Percentiles rank a stretch among this genome's conserved stretches.
Conservation (phyloP, 2,329 filamentous ascomycete species). For the Aspergillus hiratsukae region DNA sequence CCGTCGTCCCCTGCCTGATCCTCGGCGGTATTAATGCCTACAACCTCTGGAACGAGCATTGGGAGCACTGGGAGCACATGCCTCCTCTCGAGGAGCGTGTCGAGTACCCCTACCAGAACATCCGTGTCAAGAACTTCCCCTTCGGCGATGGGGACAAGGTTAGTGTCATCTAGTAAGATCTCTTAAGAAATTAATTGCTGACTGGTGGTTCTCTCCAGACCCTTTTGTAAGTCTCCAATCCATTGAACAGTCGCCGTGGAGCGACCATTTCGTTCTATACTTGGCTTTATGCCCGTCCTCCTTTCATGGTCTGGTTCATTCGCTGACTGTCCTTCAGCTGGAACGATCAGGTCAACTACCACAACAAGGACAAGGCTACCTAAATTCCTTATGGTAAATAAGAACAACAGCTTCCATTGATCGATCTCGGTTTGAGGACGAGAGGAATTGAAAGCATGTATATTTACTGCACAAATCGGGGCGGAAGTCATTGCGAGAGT, state of each 20-base stretch:
- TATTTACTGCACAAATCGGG: constrained; percentile 23
- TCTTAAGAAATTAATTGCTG: constrained; percentile 2
- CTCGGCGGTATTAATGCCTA: constrained; percentile 77
- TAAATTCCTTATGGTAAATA: constrained; percentile 21
- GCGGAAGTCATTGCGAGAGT: constrained; percentile 7
- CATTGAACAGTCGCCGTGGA: not conserved
- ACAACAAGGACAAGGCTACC: constrained; percentile 76
- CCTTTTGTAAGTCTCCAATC: constrained; percentile 54
- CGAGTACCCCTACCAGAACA: constrained; percentile 97
- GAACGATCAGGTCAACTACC: constrained; percentile 94
- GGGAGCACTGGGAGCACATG: constrained; percentile 88
- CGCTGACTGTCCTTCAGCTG: constrained; percentile 57
- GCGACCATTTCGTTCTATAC: not conserved
- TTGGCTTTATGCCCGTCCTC: not conserved
- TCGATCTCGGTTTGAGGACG: constrained; percentile 1
- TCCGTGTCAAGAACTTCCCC: constrained; percentile 90
- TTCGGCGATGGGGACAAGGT: constrained; percentile 98
- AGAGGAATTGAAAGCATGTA: constrained; percentile 23
- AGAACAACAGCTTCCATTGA: constrained; percentile 2
- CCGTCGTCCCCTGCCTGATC: constrained; percentile 67
- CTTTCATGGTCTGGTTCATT: not conserved
- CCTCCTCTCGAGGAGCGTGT: constrained; percentile 82
- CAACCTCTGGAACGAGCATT: constrained; percentile 90
- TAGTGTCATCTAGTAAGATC: constrained; percentile 22
- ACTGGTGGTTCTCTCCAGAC: constrained; percentile 44